Conservation (phyloP, 352 stramenopile genomes). For the Phytophthora pini region DNA sequence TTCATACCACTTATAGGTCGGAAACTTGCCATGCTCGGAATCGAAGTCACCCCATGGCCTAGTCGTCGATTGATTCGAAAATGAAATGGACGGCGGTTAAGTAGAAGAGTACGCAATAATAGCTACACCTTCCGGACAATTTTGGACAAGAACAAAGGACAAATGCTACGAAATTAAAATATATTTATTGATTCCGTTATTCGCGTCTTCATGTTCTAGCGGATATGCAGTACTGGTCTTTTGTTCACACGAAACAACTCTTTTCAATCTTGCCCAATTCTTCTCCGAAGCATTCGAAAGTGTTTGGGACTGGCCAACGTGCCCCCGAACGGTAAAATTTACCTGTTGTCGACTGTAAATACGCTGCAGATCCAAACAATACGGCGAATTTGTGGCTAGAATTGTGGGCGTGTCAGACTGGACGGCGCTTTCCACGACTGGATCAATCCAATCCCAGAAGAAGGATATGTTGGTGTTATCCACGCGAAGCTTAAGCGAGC, state of each 20-base stretch:
- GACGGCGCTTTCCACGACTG: background rate
- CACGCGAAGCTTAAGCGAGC: conserved; percentile 5
- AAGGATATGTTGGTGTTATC: conserved; percentile 18
- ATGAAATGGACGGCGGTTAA: background rate
- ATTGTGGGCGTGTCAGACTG: background rate
- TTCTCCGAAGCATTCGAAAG: conserved; percentile 6
- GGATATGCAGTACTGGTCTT: background rate
- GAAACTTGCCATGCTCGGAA: conserved; percentile 5
- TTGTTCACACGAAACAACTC: background rate
- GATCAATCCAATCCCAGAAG: conserved; percentile 20
- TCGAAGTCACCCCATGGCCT: conserved; percentile 21
- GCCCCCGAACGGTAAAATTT: background rate
- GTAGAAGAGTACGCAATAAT: background rate
- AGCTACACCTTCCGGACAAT: no score
- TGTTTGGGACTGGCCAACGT: background rate
- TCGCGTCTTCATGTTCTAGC: background rate
- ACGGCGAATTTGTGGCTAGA: conserved; percentile 7
- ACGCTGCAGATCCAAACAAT: conserved; percentile 15
- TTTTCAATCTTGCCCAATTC: conserved; percentile 6
- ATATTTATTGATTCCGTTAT: conserved; percentile 2
- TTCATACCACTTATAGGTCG: conserved; percentile 34
- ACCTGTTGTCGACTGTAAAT: conserved; percentile 5
- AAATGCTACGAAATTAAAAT: background rate
- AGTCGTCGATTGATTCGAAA: background rate
- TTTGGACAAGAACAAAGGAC: no score